Conservation (phyloP, 2,329 filamentous ascomycete genomes). For the Colletotrichum costaricense region DNA sequence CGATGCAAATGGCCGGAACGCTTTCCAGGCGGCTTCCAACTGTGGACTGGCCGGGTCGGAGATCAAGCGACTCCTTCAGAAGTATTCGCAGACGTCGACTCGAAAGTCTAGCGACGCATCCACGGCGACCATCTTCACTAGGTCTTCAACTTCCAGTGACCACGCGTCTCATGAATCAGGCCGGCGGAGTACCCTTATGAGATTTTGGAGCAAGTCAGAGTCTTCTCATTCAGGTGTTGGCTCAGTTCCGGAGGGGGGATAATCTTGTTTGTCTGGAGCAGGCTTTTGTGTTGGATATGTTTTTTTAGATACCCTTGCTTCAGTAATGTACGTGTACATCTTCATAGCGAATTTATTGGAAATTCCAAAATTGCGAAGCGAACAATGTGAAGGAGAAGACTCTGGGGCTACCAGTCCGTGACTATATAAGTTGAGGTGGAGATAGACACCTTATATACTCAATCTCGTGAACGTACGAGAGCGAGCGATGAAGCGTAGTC, state of each 20-base stretch:
- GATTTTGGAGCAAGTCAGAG: conserved; percentile 23
- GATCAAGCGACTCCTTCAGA: conserved; percentile 32
- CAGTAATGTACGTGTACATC: neutral
- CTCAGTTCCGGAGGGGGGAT: neutral
- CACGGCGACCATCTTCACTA: conserved; percentile 14
- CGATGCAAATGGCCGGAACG: conserved; percentile 27
- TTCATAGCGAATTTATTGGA: neutral
- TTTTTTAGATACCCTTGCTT: conserved; percentile 3
- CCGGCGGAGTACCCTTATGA: neutral
- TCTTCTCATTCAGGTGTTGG: conserved; percentile 13
- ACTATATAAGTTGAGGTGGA: no score
- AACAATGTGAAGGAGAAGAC: neutral
- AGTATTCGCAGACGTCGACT: neutral
- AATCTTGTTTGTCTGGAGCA: neutral
- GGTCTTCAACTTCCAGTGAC: conserved; percentile 25
- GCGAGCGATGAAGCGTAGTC: no score
- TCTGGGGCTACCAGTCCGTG: no score
- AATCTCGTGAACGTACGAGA: no score
- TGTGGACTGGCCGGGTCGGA: conserved; percentile 26
- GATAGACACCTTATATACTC: no score
- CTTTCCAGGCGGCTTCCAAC: conserved; percentile 33
- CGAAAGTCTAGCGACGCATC: conserved; percentile 20
- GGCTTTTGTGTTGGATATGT: neutral
- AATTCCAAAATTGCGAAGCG: neutral
- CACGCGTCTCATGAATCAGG: neutral